Evolutionary conservation across 495 filamentous ascomycete species (phyloP), one percentile per base, ranked within the genome.

Genomic region (Amorphotheca resinae): DNA sequence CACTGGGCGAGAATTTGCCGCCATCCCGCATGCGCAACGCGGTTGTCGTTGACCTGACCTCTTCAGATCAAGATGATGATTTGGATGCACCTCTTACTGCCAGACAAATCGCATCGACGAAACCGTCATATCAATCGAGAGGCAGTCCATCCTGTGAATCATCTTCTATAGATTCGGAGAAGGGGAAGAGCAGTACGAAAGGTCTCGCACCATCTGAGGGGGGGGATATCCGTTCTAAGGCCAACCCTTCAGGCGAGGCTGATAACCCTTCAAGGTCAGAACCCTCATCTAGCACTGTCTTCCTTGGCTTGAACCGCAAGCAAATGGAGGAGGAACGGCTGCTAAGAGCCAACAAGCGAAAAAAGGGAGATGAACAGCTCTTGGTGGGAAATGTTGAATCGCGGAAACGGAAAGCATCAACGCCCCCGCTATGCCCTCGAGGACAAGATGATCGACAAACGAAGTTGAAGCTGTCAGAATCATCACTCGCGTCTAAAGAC

Each of bases 251-350:
- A 5, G 5, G 5, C 5, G 25, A 28, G 25, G 25, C 11, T 2
- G 12, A 33, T 12, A 37, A 37, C 15, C 4, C 2, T 4, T 37
- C 34, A 8, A 18, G 11, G 34, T 8, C 34, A 17, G 9, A 12
- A 37, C 20, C 15, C 20, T 37, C 34, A 37, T 17, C 18, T 2
- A 18, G 5, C 2, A 9, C 7, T 4, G 33, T 15, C 1, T 37
- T 45, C 14, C 31, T 26, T 35, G 41, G 22, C 20, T 58, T 87
- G 0, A 71, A 93, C 59, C 73, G 87, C 8, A 83, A 81, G 57
- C 68, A 79, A 46, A 91, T 94, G 85, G 89, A 96, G 50, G 64
- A 79, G 53, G 89, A 93, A 52, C 73, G 89, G 16, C 69, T 95
- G 7, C 80, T 78, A 14, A 70, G 88, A 28, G 45, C 72, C 4